Conservation (phyloP, 2,329 filamentous ascomycete species). For the Alternaria alternata region DNA sequence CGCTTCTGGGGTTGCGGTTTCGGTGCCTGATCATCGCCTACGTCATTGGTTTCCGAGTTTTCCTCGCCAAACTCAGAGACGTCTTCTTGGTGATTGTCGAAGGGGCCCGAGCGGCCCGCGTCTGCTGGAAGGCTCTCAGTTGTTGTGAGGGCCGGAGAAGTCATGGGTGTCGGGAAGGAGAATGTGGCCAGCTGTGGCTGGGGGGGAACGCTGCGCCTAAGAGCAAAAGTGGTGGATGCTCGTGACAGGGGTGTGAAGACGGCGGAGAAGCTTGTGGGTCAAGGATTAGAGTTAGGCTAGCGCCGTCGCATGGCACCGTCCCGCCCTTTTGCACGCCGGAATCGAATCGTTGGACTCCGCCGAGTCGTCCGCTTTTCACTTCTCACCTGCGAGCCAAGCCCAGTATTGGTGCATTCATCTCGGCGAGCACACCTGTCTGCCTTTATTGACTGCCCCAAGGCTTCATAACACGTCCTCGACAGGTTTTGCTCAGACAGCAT, state of each 20-base stretch:
- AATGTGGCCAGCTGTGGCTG: conserved; percentile 39
- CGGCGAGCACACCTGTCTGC: conserved; percentile 10
- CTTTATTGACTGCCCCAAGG: background rate
- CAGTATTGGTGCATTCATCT: conserved; percentile 10
- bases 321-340: conserved; percentile 40
- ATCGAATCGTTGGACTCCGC: conserved; percentile 37
- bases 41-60: conserved; percentile 44
- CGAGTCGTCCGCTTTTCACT: conserved; percentile 38
- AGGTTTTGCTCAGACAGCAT: background rate
- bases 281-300: conserved; percentile 44
- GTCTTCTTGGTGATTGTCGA: conserved; percentile 41
- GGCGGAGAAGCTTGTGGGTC: conserved; percentile 40
- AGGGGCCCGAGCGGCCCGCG: conserved; percentile 36
- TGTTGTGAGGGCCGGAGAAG: conserved; percentile 44
- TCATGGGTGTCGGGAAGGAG: conserved; percentile 45
- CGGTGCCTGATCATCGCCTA: conserved; percentile 43
- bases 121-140: conserved; percentile 43
- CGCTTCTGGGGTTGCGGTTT: conserved; percentile 53
- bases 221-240: conserved; percentile 39
- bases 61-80: conserved; percentile 43
- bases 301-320: conserved; percentile 39
- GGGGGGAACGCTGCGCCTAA: conserved; percentile 42
- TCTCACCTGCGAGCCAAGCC: conserved; percentile 20
- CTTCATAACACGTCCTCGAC: background rate
- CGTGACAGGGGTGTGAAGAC: conserved; percentile 35